Conservation (phyloP, 2,329 filamentous ascomycete species). For the Fusarium cicatricum region DNA sequence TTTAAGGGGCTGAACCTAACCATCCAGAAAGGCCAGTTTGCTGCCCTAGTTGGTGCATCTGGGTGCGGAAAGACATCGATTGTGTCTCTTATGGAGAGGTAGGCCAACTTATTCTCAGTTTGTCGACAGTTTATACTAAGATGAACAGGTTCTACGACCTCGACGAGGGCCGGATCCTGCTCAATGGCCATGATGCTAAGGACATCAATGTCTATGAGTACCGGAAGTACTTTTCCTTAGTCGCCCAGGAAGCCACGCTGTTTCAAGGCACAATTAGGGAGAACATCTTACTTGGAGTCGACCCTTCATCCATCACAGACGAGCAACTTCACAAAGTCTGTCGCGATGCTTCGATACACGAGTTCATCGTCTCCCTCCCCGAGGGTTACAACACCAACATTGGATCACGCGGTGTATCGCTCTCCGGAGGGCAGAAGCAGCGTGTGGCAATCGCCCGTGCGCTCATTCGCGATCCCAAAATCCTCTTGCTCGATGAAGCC, state of each 20-base stretch:
- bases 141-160: slow-evolving; percentile 72
- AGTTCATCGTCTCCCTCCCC: slow-evolving; percentile 73
- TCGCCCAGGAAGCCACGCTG: slow-evolving; percentile 77
- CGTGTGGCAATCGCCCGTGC: slow-evolving; percentile 75
- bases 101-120: neutral
- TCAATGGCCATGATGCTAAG: slow-evolving; percentile 68
- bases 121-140: slow-evolving; percentile 3
- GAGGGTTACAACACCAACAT: slow-evolving; percentile 73
- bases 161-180: slow-evolving; percentile 68
- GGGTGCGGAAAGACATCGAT: slow-evolving; percentile 79
- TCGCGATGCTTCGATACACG: slow-evolving; percentile 72
- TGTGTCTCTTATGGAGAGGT: slow-evolving; percentile 67
- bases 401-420: slow-evolving; percentile 70
- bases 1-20: slow-evolving; percentile 69
- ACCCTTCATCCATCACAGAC: slow-evolving; percentile 60
- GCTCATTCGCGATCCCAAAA: slow-evolving; percentile 69
- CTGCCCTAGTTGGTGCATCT: slow-evolving; percentile 73
- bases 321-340: slow-evolving; percentile 62
- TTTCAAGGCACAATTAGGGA: slow-evolving; percentile 76
- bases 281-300: slow-evolving; percentile 73
- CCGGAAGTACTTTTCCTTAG: slow-evolving; percentile 71
- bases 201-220: slow-evolving; percentile 68
- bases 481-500: slow-evolving; percentile 77
- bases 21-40: slow-evolving; percentile 74
- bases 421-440: slow-evolving; percentile 78